Base-by-base conservation (phyloP, 2,329 filamentous ascomycete species). In the Dactylellina leptospora region DNA sequence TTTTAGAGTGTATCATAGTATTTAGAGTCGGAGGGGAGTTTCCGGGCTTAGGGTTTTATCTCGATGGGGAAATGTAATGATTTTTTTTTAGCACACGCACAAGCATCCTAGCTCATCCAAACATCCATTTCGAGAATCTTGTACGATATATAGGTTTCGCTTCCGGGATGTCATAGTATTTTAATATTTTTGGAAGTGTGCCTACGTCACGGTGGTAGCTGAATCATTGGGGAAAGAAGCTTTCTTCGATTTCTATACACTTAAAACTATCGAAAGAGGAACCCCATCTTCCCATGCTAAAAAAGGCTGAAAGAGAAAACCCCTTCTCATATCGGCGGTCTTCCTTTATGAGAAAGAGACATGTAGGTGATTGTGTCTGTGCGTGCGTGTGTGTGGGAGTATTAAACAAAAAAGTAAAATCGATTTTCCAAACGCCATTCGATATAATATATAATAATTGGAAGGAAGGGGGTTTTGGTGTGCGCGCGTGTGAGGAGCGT, bases 211-310 rank as follows among this genome's bases (percentile, higher is more conserved):
- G n/a, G n/a, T n/a, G n/a, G n/a, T n/a, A n/a, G n/a, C n/a, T n/a
- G n/a, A n/a, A n/a, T n/a, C n/a, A n/a, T n/a, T n/a, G 16, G 61
- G 25, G 63, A 54, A 54, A 36, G 55, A 62, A 60, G 64, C 42
- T 56, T n/a, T 71, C 68, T 72, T 72, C 68, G 68, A 72, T 72
- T 72, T 72, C 68, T 72, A 64, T 72, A 72, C 59, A 72, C 56
- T 71, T 44, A 58, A 68, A 71, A 72, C 47, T 55, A 53, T 72
- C 59, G 68, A 72, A 72, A 63, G 53, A 51, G 45, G 47, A 45
- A 20, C 40, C 40, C 47, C 44, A 20, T 23, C 2, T 42, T 72
- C 58, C 68, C 59, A 64, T 72, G 68, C 59, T 50, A 58, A 53
- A 61, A 54, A 61, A 28, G 28, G 44, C 28, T n/a, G 4, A 45